Evolutionary conservation across 768 basidiomycete genomes (phyloP), one percentile per base, ranked within the genome.

Genomic region (Tremella yokohamensis): DNA sequence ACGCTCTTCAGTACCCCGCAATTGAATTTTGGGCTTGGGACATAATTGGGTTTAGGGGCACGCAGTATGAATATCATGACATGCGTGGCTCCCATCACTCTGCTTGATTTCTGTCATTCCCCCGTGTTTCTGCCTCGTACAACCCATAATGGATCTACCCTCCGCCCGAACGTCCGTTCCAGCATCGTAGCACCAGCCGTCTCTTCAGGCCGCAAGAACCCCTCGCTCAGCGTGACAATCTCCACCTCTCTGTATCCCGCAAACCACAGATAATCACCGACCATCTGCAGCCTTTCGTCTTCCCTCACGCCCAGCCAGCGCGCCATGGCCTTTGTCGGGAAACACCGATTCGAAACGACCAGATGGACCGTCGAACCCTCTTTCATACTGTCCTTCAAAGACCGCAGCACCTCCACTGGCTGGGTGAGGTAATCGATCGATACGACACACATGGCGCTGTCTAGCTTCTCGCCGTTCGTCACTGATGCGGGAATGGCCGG

Each of bases 341-440:
- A 70, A 50, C 69, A 70, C 42, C 69, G 18, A 51, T 70, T 65
- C 13, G 61, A 63, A 20, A 67, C 58, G 26, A 61, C 59, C 48
- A 70, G 47, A 54, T 70, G 62, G 13, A 63, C 63, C 37, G 40
- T 40, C 11, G 24, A 56, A 1, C 61, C 61, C 8, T 40, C 52
- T 8, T 52, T 52, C 13, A 65, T n/a, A 6, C 34, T 24, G 1
- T 47, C 42, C 19, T 34, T 45, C 4, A 61, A 55, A 18, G 48
- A 25, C 29, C 42, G 13, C 37, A 70, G 49, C 25, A 70, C 65
- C 9, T 60, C 52, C 13, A 66, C 44, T 16, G 68, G 68, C 47
- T 60, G 50, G 3, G 59, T 63, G 19, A 70, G 57, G 52, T 70
- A 70, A 38, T 70, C 68, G 45, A 70, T 70, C 18, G 68, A 70